These are phyloP conservation scores for Atkinsonella hypoxylon DNA, from an alignment of 2,329 filamentous ascomycete species.

Conservation along the genomic window DNA sequence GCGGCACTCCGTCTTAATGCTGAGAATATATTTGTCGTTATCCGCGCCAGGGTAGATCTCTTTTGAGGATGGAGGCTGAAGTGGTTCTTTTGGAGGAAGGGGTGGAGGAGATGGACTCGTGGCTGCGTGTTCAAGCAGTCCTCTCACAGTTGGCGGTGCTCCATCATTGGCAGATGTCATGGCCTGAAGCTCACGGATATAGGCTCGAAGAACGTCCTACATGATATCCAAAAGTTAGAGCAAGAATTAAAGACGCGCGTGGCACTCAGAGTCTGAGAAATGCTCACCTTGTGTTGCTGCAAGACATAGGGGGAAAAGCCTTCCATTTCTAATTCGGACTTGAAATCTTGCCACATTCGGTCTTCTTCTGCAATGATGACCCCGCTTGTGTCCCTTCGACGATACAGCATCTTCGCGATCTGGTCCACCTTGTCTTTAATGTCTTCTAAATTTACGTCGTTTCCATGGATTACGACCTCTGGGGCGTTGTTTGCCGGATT, in stretches of 20 bases:
- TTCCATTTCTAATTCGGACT: conserved; percentile 43
- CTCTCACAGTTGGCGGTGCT: conserved; percentile 37
- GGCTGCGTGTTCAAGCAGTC: conserved; percentile 36
- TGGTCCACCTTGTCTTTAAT: conserved; percentile 50
- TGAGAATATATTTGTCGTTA: conserved; percentile 30
- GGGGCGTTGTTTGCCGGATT: conserved; percentile 27
- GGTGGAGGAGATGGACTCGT: conserved; percentile 12
- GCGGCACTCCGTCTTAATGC: conserved; percentile 25
- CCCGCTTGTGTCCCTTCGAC: conserved; percentile 25
- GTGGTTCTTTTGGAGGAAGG: conserved; percentile 10
- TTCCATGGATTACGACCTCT: conserved; percentile 22
- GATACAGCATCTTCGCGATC: conserved; percentile 40
- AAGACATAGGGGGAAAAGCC: conserved; percentile 45
- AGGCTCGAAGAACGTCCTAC: conserved; percentile 47
- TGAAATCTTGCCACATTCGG: conserved; percentile 46
- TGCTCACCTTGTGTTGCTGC: conserved; percentile 43
- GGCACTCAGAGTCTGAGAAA: conserved; percentile 1
- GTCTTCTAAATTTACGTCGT: conserved; percentile 32
- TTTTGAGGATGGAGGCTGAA: conserved; percentile 21
- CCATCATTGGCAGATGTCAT: conserved; percentile 30
- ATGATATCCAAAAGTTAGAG: not conserved
- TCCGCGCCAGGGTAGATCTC: conserved; percentile 23
- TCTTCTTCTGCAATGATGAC: conserved; percentile 33
- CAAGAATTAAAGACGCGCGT: not conserved
- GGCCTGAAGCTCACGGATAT: conserved; percentile 47